Evolutionary conservation across 2,329 filamentous ascomycete genomes (phyloP).

Genomic region (Aspergillus latus): DNA sequence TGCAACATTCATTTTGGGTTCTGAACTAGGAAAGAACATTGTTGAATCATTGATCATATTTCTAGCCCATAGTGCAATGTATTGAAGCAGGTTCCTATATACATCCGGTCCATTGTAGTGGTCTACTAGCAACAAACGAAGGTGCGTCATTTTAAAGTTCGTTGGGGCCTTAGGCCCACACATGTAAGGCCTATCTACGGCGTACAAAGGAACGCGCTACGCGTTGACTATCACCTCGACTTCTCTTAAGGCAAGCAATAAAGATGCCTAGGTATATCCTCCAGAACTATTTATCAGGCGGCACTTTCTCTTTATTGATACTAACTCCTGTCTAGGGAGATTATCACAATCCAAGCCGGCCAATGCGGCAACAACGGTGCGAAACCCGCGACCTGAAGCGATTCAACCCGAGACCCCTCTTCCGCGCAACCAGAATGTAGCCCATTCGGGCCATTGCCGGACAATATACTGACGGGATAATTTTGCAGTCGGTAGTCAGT

Average conservation of each 20-base stretch:
- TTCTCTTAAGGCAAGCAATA: slow-evolving; percentile 28
- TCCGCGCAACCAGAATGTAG: neutral
- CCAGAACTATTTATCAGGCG: neutral
- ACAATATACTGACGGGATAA: slow-evolving; percentile 32
- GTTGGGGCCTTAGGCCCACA: slow-evolving; percentile 28
- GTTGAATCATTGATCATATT: too few species aligned
- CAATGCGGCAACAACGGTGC: slow-evolving; percentile 99
- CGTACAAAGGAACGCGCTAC: slow-evolving; percentile 33
- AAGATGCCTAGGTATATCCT: slow-evolving; percentile 41
- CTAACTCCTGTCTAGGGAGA: slow-evolving; percentile 66
- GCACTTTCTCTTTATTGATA: slow-evolving; percentile 12
- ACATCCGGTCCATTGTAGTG: too few species aligned
- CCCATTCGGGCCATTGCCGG: neutral
- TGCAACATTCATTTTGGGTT: too few species aligned
- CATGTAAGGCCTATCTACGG: neutral
- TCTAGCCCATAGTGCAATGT: too few species aligned
- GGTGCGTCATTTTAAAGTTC: too few species aligned
- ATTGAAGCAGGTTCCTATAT: too few species aligned
- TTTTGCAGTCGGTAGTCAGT: slow-evolving; percentile 81
- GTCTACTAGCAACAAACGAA: too few species aligned
- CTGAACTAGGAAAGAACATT: too few species aligned
- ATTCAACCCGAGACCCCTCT: slow-evolving; percentile 19
- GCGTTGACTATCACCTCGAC: slow-evolving; percentile 33
- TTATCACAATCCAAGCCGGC: slow-evolving; percentile 98
- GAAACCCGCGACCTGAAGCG: slow-evolving; percentile 34